Evolutionary conservation across 208 protist genomes (phyloP).

Genomic region (Spongospora subterranea): DNA sequence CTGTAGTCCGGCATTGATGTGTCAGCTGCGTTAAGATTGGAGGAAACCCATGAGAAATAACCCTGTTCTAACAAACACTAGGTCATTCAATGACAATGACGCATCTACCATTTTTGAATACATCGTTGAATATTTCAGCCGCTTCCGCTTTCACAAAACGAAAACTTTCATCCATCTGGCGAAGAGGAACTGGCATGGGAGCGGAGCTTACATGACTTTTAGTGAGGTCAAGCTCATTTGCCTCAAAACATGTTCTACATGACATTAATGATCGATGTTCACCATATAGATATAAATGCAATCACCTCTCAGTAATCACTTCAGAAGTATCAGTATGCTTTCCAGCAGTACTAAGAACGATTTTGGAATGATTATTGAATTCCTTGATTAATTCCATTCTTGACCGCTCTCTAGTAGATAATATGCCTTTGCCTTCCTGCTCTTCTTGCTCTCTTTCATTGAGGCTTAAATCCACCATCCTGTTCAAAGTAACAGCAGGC

Average conservation of each 20-base stretch:
- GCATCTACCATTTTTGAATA: too few species aligned
- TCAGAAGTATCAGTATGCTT: not conserved
- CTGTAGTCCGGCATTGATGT: slow-evolving; percentile 16
- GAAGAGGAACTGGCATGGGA: too few species aligned
- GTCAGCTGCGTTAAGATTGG: not conserved
- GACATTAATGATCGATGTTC: not conserved
- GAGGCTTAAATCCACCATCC: slow-evolving; percentile 1
- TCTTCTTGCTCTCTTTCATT: not conserved
- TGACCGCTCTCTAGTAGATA: not conserved
- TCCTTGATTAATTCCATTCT: slow-evolving; percentile 14
- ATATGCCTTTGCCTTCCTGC: not conserved
- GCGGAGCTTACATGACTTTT: too few species aligned
- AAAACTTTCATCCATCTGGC: too few species aligned
- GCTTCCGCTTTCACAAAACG: too few species aligned
- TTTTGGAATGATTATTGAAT: slow-evolving; percentile 18
- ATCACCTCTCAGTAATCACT: not conserved
- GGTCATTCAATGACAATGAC: too few species aligned
- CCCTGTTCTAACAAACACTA: too few species aligned
- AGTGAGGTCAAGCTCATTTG: not conserved
- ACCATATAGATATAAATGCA: not conserved
- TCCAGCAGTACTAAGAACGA: not conserved
- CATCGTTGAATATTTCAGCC: too few species aligned
- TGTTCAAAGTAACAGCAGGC: not conserved
- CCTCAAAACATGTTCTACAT: not conserved
- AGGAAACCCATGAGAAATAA: not conserved